These are phyloP conservation scores for Solanum hybrid DNA, from an alignment of 305 asterid genomes.

Conservation along the genomic window DNA sequence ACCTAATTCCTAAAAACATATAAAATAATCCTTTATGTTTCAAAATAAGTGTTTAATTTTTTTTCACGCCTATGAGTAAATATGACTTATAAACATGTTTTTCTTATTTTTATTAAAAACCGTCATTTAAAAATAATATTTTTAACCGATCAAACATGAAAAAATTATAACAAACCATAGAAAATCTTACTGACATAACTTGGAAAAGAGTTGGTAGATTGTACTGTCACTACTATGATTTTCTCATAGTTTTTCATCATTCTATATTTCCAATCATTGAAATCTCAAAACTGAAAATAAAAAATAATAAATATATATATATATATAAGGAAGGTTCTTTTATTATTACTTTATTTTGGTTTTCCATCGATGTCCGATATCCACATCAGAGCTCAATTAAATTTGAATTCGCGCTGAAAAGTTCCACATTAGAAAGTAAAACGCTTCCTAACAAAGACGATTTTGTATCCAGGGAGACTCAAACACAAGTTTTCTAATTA, in stretches of 20 bases:
- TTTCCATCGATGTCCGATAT: neutral
- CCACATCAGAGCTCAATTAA: too few species aligned
- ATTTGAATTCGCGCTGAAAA: rapidly evolving
- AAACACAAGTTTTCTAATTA: too few species aligned
- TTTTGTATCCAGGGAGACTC: too few species aligned
- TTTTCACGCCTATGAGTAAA: neutral
- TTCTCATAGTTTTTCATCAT: neutral
- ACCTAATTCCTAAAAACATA: neutral
- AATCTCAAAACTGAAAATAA: neutral
- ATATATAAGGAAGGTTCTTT: neutral
- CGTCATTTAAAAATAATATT: neutral
- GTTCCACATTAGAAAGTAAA: too few species aligned
- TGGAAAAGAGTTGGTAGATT: neutral
- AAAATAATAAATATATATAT: neutral
- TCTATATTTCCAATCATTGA: neutral
- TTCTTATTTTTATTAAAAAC: neutral
- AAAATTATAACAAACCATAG: neutral
- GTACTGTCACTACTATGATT: neutral
- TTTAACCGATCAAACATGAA: neutral
- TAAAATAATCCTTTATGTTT: neutral
- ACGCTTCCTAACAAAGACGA: too few species aligned
- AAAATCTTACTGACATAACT: neutral
- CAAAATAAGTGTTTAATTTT: neutral
- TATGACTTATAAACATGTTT: neutral
- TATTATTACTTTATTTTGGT: neutral